Conservation (phyloP, 148 eudicot genomes). For the Arbutus unedo region DNA sequence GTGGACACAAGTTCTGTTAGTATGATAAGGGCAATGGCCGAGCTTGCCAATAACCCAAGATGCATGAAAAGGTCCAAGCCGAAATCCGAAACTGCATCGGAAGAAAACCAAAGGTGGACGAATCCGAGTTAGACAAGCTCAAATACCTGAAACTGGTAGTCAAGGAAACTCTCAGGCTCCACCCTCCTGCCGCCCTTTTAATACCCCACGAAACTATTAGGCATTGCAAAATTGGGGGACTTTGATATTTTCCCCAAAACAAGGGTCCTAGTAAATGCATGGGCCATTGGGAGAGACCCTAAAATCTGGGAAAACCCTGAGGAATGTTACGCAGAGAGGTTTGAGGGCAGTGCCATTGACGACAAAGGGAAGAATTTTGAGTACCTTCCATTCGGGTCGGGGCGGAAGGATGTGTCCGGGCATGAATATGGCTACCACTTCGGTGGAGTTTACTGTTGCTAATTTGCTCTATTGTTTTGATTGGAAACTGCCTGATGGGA, state of each 20-base stretch:
- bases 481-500: conserved; percentile 12
- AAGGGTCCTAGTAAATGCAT: background rate
- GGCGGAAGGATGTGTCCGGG: conserved; percentile 11
- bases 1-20: conserved; percentile 11
- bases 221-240: background rate
- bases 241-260: background rate
- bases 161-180: conserved; percentile 14
- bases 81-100: conserved; percentile 7
- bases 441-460: background rate
- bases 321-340: conserved; percentile 6
- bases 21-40: conserved; percentile 8
- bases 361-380: conserved; percentile 5
- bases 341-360: background rate
- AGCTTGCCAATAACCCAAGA: conserved; percentile 10
- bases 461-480: conserved; percentile 9
- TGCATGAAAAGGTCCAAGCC: conserved; percentile 10
- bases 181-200: conserved; percentile 10
- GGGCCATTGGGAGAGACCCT: conserved; percentile 13
- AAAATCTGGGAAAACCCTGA: conserved; percentile 10
- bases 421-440: background rate
- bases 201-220: conserved; percentile 5
- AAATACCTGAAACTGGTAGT: conserved; percentile 8
- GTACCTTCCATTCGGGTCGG: conserved; percentile 1
- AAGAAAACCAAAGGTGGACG: background rate
- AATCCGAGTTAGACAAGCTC: background rate